Percentiles rank a stretch among this genome's conserved stretches.
Conservation (phyloP, 176 grass and related monocot species). For the Hsuehochloa calcarea region DNA sequence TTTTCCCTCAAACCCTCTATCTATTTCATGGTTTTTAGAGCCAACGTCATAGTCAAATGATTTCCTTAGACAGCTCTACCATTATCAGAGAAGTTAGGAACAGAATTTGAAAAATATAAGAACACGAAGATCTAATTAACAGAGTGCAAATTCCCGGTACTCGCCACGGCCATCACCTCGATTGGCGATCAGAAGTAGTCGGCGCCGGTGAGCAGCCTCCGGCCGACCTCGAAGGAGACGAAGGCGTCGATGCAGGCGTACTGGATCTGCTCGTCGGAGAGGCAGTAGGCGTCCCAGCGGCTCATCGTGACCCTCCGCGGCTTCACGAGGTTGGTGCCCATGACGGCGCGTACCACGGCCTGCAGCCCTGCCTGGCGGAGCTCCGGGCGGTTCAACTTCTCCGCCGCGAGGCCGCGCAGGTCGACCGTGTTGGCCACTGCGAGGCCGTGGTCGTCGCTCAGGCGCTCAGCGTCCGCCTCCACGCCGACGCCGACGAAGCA, state of each 20-base stretch:
- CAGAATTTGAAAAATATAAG: too few relatives aligned
- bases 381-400: constrained; percentile 20
- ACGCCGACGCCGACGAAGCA: constrained; percentile 59
- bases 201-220: constrained; percentile 28
- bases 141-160: neutral
- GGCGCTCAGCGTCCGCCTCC: constrained; percentile 24
- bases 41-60: too few relatives aligned
- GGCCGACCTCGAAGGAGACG: constrained; percentile 50
- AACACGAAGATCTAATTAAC: neutral
- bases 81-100: too few relatives aligned
- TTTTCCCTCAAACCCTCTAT: too few relatives aligned
- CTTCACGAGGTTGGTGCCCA: constrained; percentile 39
- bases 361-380: constrained; percentile 44
- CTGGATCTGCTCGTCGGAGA: constrained; percentile 39
- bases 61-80: too few relatives aligned
- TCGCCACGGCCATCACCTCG: neutral
- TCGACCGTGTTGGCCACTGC: constrained; percentile 22
- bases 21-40: too few relatives aligned
- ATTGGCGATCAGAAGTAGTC: neutral
- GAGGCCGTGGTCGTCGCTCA: constrained; percentile 33
- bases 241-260: constrained; percentile 60
- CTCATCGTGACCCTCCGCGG: constrained; percentile 41
- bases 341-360: constrained; percentile 29
- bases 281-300: constrained; percentile 46
- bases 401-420: constrained; percentile 36